Percentiles rank a stretch among this genome's conserved stretches.
These are phyloP conservation scores for Lipomyces yamanashiensis DNA, from an alignment of 805 yeast species.

Conservation along the genomic window DNA sequence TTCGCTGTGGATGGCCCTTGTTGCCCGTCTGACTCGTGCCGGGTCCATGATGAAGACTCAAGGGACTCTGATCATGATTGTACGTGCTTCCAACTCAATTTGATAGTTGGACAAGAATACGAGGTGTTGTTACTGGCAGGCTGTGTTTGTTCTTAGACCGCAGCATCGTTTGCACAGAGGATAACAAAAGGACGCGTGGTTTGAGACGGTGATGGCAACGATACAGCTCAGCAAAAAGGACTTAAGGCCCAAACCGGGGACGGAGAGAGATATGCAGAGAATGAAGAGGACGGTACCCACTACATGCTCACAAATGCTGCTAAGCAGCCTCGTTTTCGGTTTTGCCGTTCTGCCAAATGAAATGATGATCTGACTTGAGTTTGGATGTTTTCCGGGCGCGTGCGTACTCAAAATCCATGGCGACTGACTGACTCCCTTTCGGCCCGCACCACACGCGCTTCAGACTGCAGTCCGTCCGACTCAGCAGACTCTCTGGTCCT, in stretches of 20 bases:
- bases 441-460: not conserved
- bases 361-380: too few relatives aligned
- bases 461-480: not conserved
- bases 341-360: not conserved
- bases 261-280: not conserved
- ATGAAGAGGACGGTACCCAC: not conserved
- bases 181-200: not conserved
- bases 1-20: not conserved
- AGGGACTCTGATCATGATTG: not conserved
- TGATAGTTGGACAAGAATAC: too few relatives aligned
- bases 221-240: not conserved
- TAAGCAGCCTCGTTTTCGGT: not conserved
- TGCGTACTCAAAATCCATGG: not conserved
- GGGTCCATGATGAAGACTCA: constrained; percentile 10
- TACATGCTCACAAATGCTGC: not conserved
- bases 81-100: too few relatives aligned
- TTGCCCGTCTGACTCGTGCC: constrained; percentile 9
- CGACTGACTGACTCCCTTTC: not conserved
- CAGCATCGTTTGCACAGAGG: too few relatives aligned
- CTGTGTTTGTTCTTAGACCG: too few relatives aligned
- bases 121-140: too few relatives aligned
- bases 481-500: not conserved
- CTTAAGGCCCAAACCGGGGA: constrained; percentile 2
- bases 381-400: too few relatives aligned
- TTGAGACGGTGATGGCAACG: not conserved